Percentiles rank a stretch among this genome's conserved stretches.
phyloP scores from a whole-genome alignment of 148 eudicot genomes.

The Selenicereus undatus region DNA sequence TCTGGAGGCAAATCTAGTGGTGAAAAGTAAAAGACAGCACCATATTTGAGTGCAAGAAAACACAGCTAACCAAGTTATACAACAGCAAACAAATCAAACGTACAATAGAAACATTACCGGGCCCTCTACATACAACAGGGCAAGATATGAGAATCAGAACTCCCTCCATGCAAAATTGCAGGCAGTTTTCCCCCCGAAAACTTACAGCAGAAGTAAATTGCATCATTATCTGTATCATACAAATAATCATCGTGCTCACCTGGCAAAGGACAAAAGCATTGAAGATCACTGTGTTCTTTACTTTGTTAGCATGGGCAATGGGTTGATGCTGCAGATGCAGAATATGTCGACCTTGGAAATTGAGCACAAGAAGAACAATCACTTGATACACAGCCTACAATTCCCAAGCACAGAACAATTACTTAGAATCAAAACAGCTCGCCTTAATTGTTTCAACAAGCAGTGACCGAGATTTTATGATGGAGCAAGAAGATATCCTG shows the following conservation, averaged over 20 bases:
- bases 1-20: background rate
- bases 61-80: background rate
- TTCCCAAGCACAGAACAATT: background rate
- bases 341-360: constrained; percentile 59
- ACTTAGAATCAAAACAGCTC: background rate
- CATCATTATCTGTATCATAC: background rate
- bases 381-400: constrained; percentile 84
- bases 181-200: background rate
- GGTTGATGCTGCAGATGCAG: constrained; percentile 40
- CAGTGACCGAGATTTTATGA: background rate
- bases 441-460: background rate
- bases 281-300: constrained; percentile 82
- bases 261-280: constrained; percentile 91
- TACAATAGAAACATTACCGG: background rate
- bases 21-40: background rate
- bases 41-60: background rate
- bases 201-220: background rate
- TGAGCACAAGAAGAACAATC: constrained; percentile 68
- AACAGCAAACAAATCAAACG: background rate
- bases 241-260: constrained; percentile 37
- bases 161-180: background rate
- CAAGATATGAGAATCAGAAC: background rate
- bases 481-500: background rate
- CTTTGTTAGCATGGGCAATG: constrained; percentile 41
- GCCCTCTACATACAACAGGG: background rate